Percentiles rank a stretch among this genome's conserved stretches.
phyloP scores from a whole-genome alignment of 1,139 yeast species.

The Pichia sp. region DNA sequence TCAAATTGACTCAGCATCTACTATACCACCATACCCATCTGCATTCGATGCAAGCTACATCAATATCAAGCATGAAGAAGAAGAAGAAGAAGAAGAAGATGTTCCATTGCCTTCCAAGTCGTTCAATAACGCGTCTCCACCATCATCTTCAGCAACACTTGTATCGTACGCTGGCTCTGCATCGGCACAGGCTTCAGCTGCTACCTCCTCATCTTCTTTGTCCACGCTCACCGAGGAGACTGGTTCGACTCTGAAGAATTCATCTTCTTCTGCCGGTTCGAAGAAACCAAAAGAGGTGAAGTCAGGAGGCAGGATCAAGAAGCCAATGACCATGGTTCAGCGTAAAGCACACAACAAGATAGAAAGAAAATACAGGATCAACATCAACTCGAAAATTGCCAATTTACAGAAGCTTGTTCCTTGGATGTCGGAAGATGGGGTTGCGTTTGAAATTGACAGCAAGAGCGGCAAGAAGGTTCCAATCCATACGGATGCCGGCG shows the following conservation, averaged over 20 bases:
- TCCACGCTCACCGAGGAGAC: background rate
- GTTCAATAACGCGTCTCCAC: background rate
- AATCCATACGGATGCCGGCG: background rate
- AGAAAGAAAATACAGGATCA: conserved; percentile 66
- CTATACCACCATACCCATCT: background rate
- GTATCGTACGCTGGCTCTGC: background rate
- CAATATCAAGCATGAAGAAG: background rate
- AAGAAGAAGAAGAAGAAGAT: background rate
- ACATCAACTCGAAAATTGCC: conserved; percentile 68
- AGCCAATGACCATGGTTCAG: conserved; percentile 38
- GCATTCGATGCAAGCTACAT: background rate
- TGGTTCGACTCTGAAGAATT: background rate
- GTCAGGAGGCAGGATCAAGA: conserved; percentile 20
- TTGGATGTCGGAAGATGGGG: conserved; percentile 54
- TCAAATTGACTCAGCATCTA: background rate
- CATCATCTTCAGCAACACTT: background rate
- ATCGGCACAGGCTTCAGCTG: background rate
- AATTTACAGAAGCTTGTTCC: conserved; percentile 62
- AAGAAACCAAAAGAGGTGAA: background rate
- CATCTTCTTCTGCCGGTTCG: background rate
- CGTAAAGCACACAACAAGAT: conserved; percentile 70
- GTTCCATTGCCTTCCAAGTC: background rate
- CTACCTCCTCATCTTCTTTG: background rate
- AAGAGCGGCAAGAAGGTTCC: background rate
- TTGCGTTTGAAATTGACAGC: conserved; percentile 51